Base-by-base conservation (phyloP, 306 rosid species). In the Trifolium dubium region DNA sequence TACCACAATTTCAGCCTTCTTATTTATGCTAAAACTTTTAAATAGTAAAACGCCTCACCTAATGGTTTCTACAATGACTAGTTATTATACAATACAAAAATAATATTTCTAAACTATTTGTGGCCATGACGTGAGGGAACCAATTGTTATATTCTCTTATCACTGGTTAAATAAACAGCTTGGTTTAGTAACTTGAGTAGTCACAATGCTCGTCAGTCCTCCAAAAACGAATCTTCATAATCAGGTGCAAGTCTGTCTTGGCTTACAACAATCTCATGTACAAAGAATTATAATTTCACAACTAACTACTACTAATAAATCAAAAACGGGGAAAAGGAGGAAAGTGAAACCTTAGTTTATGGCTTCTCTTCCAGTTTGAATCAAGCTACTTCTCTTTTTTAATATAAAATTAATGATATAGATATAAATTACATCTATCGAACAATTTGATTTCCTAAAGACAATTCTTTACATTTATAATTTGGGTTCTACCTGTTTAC, bases 401-500 rank as follows among this genome's bases (percentile, higher is more conserved):
- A 71, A 75, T 66, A 40, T 70, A 54, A 62, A 67, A 53, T 74
- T 64, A 74, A 74, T 78, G 65, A 82, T 73, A 80, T 60, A 72
- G 72, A 54, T 67, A 82, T 64, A 77, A 67, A 80, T 80, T 80
- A 83, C 87, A 84, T 53, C 85, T 83, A 76, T 79, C 61, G 64
- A 78, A 59, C 79, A 76, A 80, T 73, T 68, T 46, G 60, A 64
- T 64, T 78, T 64, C 73, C 69, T 72, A 78, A 64, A 59, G 69
- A 51, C 15, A 23, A 61, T 7, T 49, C 30, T 49, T 58, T 79
- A 63, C 80, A 61, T 66, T 77, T 30, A 39, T 62, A 75, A 64
- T 61, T 43, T 83, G 19, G 83, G 78, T 75, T 79, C 86, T 49
- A 76, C 85, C 75, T 81, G 85, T 85, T 80, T 85, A 82, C 89